Base-by-base conservation (phyloP, 768 basidiomycete genomes). In the Pulveroboletus sp. region DNA sequence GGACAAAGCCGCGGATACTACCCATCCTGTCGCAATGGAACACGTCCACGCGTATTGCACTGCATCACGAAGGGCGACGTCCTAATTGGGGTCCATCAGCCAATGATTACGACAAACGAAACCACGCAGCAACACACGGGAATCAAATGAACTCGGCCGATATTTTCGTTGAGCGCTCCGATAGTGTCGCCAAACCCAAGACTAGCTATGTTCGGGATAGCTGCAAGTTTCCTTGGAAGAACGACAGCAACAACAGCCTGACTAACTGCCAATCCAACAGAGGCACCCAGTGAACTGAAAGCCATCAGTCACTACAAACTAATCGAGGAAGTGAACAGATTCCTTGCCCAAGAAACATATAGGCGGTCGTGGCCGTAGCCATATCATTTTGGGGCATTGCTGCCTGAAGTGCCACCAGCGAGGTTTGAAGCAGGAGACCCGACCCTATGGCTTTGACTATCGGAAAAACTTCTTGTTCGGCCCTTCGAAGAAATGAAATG, bases 321-420 rank as follows among this genome's bases (percentile, higher is more conserved):
- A 14, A 38, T 42, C 32, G 19, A 4, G 29, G 29, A n/a, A 16
- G 32, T 2, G 4, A 17, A 20, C 4, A 13, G 3, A n/a, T 17
- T 14, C n/a, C 39, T 26, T 61, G 81, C 79, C 84, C 74, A 53
- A 90, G 70, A 59, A 93, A 83, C n/a, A 78, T 79, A 56, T 83
- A 85, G 0, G 85, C 80, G 1, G 76, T 71, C 0, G 89, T 87
- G 45, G 79, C 82, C 4, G 88, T 88, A 2, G 88, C 87, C 86
- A 91, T 89, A 55, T 89, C 86, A 56, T 81, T 82, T 24, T 87
- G 62, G 2, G 89, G 89, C 88, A 91, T 91, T 2, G 88, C 82
- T 4, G 86, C 85, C 67, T 91, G 89, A n/a, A 91, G 67, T 10
- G 75, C 84, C 51, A 88, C 84, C 27, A 88, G 67, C 0, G 85